phyloP scores from a whole-genome alignment of 1,284 basidiomycete species.

The Cystobasidiaceae sp. region DNA sequence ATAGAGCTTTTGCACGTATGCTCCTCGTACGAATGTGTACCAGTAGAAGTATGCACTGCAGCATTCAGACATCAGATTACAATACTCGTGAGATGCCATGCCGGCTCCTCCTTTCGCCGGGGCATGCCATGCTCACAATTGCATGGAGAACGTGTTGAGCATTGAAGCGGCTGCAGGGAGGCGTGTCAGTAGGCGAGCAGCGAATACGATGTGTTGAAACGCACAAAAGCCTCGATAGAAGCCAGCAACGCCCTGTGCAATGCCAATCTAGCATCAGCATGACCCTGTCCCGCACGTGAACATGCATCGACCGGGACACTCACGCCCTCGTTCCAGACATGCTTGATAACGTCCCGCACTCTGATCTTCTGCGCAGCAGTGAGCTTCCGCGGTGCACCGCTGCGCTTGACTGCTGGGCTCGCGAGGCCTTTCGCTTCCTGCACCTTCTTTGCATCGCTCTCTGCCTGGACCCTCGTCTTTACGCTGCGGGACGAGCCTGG shows the following conservation, averaged over 20 bases:
- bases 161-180: slow-evolving; percentile 63
- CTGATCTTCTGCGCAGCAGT: slow-evolving; percentile 40
- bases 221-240: slow-evolving; percentile 82
- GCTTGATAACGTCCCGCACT: slow-evolving; percentile 53
- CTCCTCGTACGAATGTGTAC: slow-evolving; percentile 81
- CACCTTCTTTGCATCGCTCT: slow-evolving; percentile 35
- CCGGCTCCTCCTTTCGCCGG: neutral
- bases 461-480: slow-evolving; percentile 91
- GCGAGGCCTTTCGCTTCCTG: slow-evolving; percentile 43
- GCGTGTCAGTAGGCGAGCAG: too few species aligned
- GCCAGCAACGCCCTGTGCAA: slow-evolving; percentile 66
- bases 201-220: too few species aligned
- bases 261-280: neutral
- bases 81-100: neutral
- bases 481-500: slow-evolving; percentile 59
- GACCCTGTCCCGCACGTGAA: too few species aligned
- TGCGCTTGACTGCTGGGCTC: slow-evolving; percentile 37
- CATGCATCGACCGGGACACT: too few species aligned
- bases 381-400: slow-evolving; percentile 39
- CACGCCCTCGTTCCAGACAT: slow-evolving; percentile 59
- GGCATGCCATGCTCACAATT: too few species aligned
- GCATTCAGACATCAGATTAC: neutral
- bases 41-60: slow-evolving; percentile 97
- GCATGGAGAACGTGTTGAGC: slow-evolving; percentile 95
- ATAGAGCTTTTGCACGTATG: slow-evolving; percentile 66